Evolutionary conservation across 768 basidiomycete species (phyloP), one percentile per base, ranked within the genome.

Genomic region (Lepiota venenata): DNA sequence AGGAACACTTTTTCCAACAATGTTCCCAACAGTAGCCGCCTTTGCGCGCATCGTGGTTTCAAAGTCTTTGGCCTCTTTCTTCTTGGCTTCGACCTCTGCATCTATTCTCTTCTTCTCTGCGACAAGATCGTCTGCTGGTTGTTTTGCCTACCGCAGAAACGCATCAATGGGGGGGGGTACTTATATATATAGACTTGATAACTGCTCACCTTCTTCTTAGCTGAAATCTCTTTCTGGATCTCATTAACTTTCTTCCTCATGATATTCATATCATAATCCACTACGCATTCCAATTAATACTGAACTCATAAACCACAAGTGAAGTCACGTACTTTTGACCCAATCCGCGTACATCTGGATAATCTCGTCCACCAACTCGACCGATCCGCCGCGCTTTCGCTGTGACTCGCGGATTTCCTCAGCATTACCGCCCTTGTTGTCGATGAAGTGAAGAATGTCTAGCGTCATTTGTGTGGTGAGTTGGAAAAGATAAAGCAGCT

Each of bases 341-440:
- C 95, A 98, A 61, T 93, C 90, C 9, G 80, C 71, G 64, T 98
- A 97, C 84, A 95, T 85, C 64, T 83, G 82, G 56, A 98, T 85
- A 55, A 98, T 82, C 69, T 98, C 93, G 70, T 98, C 94, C 14
- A 98, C 95, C 60, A 97, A 69, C 69, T 94, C 95, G 48, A 91
- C 91, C 16, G 89, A 80, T 52, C 93, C 86, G 9, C 90, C 91
- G 45, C 97, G 83, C 71, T 92, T 94, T 63, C 85, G 77, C 74
- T 99, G 96, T 3, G 95, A 98, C 63, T 93, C 93, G 53, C 88
- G 77, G 58, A 98, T 94, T 65, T 85, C 82, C 60, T 89, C 85
- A 14, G 95, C 84, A 73, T 97, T 91, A 35, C 97, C 97, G 21
- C 95, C 97, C 67, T 93, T 93, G 72, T 72, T 82, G 64, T 91